Conservation (phyloP, 2,329 filamentous ascomycete genomes). For the Metarhizium brunneum region DNA sequence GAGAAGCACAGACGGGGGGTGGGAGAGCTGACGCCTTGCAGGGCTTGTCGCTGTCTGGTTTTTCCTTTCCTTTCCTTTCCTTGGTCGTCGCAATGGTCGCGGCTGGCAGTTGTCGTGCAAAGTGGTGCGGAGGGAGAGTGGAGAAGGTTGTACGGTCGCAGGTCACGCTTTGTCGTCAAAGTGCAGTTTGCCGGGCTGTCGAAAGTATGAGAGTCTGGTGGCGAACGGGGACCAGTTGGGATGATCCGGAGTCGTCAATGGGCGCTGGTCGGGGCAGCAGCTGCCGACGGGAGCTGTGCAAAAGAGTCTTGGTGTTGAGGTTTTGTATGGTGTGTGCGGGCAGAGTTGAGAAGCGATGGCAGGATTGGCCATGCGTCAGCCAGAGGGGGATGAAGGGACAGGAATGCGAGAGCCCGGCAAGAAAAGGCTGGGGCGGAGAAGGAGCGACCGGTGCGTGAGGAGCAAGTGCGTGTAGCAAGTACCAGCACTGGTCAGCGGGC, state of each 20-base stretch:
- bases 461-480: neutral
- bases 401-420: neutral
- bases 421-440: conserved; percentile 2
- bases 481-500: no score
- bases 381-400: neutral
- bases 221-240: no score
- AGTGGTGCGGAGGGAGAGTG: neutral
- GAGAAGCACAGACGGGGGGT: neutral
- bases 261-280: neutral
- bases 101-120: neutral
- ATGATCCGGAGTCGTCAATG: neutral
- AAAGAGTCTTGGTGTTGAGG: neutral
- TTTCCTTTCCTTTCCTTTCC: neutral
- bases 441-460: neutral
- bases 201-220: no score
- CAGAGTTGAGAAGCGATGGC: conserved; percentile 1
- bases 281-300: neutral
- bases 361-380: conserved; percentile 1
- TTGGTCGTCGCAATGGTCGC: neutral
- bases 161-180: neutral
- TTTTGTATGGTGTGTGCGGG: neutral
- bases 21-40: neutral
- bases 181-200: neutral
- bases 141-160: neutral
- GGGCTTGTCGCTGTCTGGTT: neutral